These are phyloP conservation scores for Stenogyne calaminthoides DNA, from an alignment of 305 asterid genomes.

Conservation along the genomic window DNA sequence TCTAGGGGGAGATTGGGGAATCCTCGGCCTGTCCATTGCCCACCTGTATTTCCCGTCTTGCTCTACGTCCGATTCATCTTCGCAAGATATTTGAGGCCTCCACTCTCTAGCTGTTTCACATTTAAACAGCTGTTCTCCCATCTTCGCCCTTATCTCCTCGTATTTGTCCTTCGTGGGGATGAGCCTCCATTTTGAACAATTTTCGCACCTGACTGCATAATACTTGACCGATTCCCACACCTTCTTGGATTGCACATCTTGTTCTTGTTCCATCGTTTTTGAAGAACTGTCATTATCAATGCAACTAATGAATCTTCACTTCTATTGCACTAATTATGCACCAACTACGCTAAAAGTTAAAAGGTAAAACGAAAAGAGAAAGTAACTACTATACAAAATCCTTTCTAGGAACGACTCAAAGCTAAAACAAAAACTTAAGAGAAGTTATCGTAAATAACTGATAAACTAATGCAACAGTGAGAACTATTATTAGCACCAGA, in stretches of 20 bases:
- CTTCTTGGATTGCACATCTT: constrained; percentile 18
- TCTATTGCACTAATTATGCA: neutral
- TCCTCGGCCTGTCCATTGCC: constrained; percentile 49
- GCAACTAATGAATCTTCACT: neutral
- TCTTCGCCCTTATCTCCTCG: constrained; percentile 64
- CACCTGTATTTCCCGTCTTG: constrained; percentile 29
- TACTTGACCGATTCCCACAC: constrained; percentile 46
- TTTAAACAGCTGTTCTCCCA: constrained; percentile 44
- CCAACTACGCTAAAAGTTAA: neutral
- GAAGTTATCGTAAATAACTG: neutral
- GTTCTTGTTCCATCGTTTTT: constrained; percentile 32
- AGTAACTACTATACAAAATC: neutral
- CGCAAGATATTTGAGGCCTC: constrained; percentile 59
- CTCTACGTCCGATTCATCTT: constrained; percentile 42
- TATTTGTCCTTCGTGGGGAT: constrained; percentile 68
- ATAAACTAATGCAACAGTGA: neutral
- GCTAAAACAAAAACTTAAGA: neutral
- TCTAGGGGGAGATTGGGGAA: constrained; percentile 43
- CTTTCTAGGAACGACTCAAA: neutral
- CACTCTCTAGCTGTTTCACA: constrained; percentile 69
- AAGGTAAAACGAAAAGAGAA: neutral
- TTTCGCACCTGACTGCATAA: constrained; percentile 54
- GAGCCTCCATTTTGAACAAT: constrained; percentile 73
- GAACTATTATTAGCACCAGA: neutral
- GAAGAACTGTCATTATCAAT: neutral